A percentile compares a stretch with the other conserved stretches of the same genome.
These are phyloP conservation scores for Kockovaella imperatae DNA, from an alignment of 768 basidiomycete species.

Conservation along the genomic window DNA sequence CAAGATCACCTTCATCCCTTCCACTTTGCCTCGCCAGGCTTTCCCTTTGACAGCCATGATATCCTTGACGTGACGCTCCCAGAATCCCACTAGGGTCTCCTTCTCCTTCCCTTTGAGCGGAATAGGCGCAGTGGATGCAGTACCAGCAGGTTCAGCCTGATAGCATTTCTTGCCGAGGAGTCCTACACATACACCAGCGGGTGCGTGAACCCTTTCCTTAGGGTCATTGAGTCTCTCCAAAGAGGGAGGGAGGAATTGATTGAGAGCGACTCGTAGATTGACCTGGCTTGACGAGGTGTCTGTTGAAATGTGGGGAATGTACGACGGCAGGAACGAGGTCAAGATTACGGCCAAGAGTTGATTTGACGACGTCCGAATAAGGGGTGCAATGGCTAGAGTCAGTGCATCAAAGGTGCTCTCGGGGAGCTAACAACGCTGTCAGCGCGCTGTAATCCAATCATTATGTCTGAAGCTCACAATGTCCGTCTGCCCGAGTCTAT, in stretches of 20 bases:
- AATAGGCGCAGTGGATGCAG: not conserved
- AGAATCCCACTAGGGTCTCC: conserved; percentile 25
- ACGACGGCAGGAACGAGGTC: conserved; percentile 33
- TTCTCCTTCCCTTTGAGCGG: conserved; percentile 42
- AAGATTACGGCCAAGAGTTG: conserved; percentile 22
- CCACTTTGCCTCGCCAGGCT: conserved; percentile 37
- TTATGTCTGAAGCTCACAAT: conserved; percentile 15
- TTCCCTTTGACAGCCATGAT: conserved; percentile 26
- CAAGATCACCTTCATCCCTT: conserved; percentile 30
- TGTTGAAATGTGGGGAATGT: conserved; percentile 21
- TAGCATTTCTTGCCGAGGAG: conserved; percentile 31
- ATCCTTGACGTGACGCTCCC: conserved; percentile 33
- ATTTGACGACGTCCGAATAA: conserved; percentile 21
- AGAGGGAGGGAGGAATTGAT: conserved; percentile 29
- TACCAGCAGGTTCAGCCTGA: conserved; percentile 14
- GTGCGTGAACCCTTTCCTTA: conserved; percentile 34
- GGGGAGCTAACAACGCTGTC: conserved; percentile 21
- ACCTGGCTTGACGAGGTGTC: too few species aligned
- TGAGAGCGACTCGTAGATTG: conserved; percentile 24
- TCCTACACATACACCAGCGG: conserved; percentile 20
- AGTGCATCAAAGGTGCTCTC: conserved; percentile 30
- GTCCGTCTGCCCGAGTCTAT: conserved; percentile 29
- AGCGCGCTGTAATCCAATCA: not conserved
- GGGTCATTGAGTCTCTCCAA: conserved; percentile 40
- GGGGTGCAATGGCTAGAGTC: conserved; percentile 21